phyloP scores from a whole-genome alignment of 768 basidiomycete species.

The Podaxis carcinomalis region DNA sequence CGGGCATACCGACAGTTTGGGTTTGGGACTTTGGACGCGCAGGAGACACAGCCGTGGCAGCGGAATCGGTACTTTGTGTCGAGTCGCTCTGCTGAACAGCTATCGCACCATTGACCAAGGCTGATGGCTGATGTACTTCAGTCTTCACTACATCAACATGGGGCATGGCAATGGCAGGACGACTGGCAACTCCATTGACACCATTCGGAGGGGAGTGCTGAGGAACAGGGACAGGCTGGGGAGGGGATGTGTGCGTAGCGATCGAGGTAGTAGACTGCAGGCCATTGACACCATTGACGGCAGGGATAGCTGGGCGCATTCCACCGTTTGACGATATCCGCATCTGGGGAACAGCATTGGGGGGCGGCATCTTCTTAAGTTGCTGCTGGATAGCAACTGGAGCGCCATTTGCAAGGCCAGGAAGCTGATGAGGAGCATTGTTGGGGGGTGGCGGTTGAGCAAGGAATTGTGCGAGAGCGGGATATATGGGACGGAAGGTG shows the following conservation, averaged over 20 bases:
- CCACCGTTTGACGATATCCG: constrained; percentile 58
- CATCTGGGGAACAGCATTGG: constrained; percentile 49
- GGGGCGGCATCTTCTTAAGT: constrained; percentile 60
- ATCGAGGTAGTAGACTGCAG: constrained; percentile 17
- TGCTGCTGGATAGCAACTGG: constrained; percentile 59
- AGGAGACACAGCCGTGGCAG: constrained; percentile 20
- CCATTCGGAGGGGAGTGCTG: constrained; percentile 33
- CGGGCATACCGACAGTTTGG: constrained; percentile 27
- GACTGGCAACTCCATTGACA: constrained; percentile 23
- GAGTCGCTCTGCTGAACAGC: constrained; percentile 21
- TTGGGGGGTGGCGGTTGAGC: constrained; percentile 12
- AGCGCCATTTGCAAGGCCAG: constrained; percentile 33
- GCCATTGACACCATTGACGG: constrained; percentile 26
- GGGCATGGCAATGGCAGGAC: constrained; percentile 41
- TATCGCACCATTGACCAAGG: constrained; percentile 30
- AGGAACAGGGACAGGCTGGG: constrained; percentile 30
- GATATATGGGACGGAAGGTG: constrained; percentile 22
- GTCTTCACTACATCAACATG: constrained; percentile 40
- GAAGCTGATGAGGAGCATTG: constrained; percentile 8
- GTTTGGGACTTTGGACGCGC: constrained; percentile 44
- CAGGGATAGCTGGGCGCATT: constrained; percentile 41
- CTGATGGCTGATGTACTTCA: constrained; percentile 26
- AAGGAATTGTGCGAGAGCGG: constrained; percentile 13
- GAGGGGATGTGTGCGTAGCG: constrained; percentile 28
- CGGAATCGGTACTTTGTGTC: constrained; percentile 16